Conservation (phyloP, 148 eudicot genomes). For the Rhododendron mucronatum region DNA sequence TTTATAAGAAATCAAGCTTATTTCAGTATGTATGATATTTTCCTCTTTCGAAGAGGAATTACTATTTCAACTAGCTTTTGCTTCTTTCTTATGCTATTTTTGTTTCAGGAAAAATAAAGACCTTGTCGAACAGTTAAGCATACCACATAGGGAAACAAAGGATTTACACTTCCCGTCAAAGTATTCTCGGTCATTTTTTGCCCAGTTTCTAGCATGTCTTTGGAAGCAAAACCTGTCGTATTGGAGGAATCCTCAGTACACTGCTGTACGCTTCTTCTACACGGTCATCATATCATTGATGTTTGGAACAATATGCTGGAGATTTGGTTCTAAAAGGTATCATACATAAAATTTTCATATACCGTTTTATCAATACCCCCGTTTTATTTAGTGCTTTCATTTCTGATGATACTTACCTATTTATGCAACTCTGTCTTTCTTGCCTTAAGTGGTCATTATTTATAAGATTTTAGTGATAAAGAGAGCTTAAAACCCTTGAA, state of each 20-base stretch:
- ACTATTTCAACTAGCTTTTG: conserved; percentile 2
- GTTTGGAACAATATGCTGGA: conserved; percentile 98
- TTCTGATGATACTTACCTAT: background rate
- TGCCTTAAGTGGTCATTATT: background rate
- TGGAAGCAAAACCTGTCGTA: conserved; percentile 96
- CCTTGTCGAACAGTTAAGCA: conserved; percentile 78
- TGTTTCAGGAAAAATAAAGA: conserved; percentile 63
- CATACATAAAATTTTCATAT: background rate
- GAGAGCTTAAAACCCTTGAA: conserved; percentile 5
- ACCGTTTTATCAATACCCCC: background rate
- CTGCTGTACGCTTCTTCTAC: conserved; percentile 99
- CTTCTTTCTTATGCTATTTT: conserved; percentile 20
- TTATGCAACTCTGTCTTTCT: background rate
- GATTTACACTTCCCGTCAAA: conserved; percentile 70
- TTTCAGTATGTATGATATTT: conserved; percentile 54
- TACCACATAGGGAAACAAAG: conserved; percentile 57
- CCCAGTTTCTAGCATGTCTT: conserved; percentile 80
- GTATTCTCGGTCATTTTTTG: conserved; percentile 57
- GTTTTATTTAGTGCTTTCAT: background rate
- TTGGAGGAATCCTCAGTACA: conserved; percentile 97
- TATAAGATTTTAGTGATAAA: background rate
- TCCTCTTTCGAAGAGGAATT: background rate
- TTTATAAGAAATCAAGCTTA: conserved; percentile 64
- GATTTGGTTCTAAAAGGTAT: conserved; percentile 91
- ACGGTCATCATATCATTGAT: conserved; percentile 84